Evolutionary conservation across 352 stramenopile genomes (phyloP), one percentile per base, ranked within the genome.

Genomic region (Phytopythium kandeliae): DNA sequence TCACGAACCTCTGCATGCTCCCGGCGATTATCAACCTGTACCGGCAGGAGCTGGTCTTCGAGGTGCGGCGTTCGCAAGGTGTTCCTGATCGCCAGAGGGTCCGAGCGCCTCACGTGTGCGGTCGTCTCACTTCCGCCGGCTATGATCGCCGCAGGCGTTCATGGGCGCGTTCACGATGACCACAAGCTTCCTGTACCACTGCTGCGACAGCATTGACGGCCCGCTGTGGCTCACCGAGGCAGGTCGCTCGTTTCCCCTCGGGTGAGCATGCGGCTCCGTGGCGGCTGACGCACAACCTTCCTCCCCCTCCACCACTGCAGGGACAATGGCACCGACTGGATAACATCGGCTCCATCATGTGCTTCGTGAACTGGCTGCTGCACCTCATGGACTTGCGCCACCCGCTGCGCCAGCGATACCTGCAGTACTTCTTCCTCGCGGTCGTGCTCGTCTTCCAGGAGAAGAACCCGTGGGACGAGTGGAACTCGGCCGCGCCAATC

Each of bases 291-390:
- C n/a, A n/a, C n/a, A n/a, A n/a, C n/a, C n/a, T n/a, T n/a, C n/a
- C n/a, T n/a, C n/a, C n/a, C n/a, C n/a, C n/a, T n/a, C n/a, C n/a
- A n/a, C n/a, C n/a, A n/a, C n/a, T n/a, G n/a, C n/a, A 84, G 78
- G 75, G 78, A 2, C 75, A 91, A 51, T 91, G 80, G 80, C 80
- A 91, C 58, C 74, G 76, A 3, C 68, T 91, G 24, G 80, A 91
- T 58, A 91, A 91, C 46, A 87, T 91, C 40, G 80, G 78, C 53
- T 85, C 80, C 56, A 82, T 89, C 67, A 89, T 88, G 78, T 86
- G 75, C 63, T 88, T 91, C 48, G 59, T 91, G 40, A 71, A 70
- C 54, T 89, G 77, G 80, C 62, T 36, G 22, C 84, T 91, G 46
- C 74, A 91, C 58, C 71, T 91, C 48, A 89, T 89, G 75, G 78